Conservation (phyloP, 139 green algal genomes). For the Coccomyxa sp. region DNA sequence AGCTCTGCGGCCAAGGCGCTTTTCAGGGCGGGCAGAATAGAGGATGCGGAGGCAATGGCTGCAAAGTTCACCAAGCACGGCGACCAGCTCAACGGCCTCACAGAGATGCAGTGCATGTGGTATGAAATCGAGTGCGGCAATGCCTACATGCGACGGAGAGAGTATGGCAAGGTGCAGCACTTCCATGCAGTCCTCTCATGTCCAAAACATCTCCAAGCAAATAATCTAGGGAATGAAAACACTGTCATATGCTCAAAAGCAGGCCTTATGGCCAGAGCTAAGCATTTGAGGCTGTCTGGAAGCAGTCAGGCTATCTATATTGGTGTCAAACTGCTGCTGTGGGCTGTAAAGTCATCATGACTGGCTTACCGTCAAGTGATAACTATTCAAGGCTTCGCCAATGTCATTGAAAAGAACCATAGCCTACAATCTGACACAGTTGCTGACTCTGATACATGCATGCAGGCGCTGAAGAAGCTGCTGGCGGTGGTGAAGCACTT, state of each 20-base stretch:
- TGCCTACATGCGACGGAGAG: constrained; percentile 44
- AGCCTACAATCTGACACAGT: background rate
- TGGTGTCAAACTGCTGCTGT: background rate
- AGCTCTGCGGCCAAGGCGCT: constrained; percentile 68
- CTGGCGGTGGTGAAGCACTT: constrained; percentile 78
- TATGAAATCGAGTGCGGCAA: constrained; percentile 85
- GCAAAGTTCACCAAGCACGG: constrained; percentile 88
- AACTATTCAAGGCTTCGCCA: background rate
- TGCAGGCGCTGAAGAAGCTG: constrained; percentile 87
- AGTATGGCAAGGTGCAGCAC: constrained; percentile 41
- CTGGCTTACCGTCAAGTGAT: background rate
- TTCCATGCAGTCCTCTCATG: background rate
- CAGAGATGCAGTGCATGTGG: constrained; percentile 98
- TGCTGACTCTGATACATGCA: background rate
- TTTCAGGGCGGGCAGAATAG: constrained; percentile 46
- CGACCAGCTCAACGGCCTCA: constrained; percentile 80
- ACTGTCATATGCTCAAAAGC: background rate
- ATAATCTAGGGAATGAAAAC: background rate
- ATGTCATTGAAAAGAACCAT: background rate
- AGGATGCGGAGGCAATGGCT: constrained; percentile 69
- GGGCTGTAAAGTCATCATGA: background rate
- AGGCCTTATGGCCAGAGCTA: background rate
- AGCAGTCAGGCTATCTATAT: no score
- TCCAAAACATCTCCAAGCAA: background rate
- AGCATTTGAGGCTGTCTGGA: no score